Evolutionary conservation across 345 rosid species (phyloP), one percentile per base, ranked within the genome.

Genomic region (Populus pruinosa): DNA sequence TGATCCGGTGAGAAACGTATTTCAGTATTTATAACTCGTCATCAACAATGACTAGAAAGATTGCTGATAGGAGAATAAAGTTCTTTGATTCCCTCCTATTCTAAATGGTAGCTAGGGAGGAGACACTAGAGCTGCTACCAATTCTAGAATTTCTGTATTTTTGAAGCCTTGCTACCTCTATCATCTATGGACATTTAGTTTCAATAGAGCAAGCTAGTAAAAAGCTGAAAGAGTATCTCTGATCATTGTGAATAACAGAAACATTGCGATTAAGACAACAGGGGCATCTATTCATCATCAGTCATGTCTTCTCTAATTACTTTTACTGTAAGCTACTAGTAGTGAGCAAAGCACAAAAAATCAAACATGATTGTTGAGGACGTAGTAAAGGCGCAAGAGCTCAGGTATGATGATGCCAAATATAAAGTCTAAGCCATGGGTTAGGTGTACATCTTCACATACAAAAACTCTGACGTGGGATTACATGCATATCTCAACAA

Each of bases 1-100:
- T 70, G 61, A 70, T 50, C 70, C 39, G 70, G 61, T 47, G 38
- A 70, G 73, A 70, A 47, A 47, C 73, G 7, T 38, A 21, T 47
- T n/a, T 47, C 61, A 44, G 17, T 5, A 70, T 70, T 33, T 70
- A 38, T 39, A 43, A 25, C 16, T 31, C 31, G 61, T 47, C 31
- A 70, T 47, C 13, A 38, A 10, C 33, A 8, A 47, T 18, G 21
- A 47, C 23, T 4, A 36, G 9, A 35, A 44, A 35, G 41, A 38
- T 2, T 7, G 41, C 1, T 18, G 7, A n/a, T 20, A 68, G 71
- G 31, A 39, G 71, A 18, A n/a, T 39, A 68, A 38, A 39, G 7
- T 39, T 39, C 31, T 68, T 29, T 68, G 16, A 68, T 68, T 14
- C 69, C 20, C 39, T 66, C 43, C 69, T 41, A 18, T 66, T 31